Evolutionary conservation across 371 early-diverging fungal species (phyloP).

Genomic region (Funneliformis caledonium): DNA sequence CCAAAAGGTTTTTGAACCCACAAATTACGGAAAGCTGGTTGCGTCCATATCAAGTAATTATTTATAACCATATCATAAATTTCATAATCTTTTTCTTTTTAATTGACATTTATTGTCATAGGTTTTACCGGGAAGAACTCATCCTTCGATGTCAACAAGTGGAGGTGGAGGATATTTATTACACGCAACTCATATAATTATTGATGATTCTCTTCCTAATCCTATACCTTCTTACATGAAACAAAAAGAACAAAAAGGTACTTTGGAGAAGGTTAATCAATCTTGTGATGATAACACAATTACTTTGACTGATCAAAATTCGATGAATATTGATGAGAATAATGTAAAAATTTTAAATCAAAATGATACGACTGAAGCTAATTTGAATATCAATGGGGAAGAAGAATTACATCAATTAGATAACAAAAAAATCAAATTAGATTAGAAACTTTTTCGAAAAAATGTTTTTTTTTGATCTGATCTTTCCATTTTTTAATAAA

Average conservation of each 20-base stretch:
- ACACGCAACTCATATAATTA: conserved; percentile 65
- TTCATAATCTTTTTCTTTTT: neutral
- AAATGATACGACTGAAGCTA: neutral
- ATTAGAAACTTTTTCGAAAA: neutral
- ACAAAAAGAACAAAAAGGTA: conserved; percentile 5
- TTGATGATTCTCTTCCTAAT: conserved; percentile 9
- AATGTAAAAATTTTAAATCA: neutral
- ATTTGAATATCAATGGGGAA: neutral
- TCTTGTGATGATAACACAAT: neutral
- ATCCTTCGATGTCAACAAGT: conserved; percentile 91
- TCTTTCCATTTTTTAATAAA: too few species aligned
- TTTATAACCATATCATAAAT: neutral
- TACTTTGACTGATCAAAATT: neutral
- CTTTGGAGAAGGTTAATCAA: neutral
- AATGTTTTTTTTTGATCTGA: too few species aligned
- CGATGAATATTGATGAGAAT: neutral
- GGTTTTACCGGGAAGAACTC: conserved; percentile 88
- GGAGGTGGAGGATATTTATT: conserved; percentile 87
- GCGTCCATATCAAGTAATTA: conserved; percentile 75
- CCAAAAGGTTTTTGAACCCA: conserved; percentile 73
- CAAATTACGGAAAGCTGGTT: conserved; percentile 89
- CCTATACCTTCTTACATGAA: conserved; percentile 26
- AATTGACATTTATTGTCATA: conserved; percentile 71
- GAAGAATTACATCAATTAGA: neutral
- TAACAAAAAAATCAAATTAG: neutral